These are phyloP conservation scores for Monascus purpureus DNA, from an alignment of 495 filamentous ascomycete genomes.

Conservation along the genomic window DNA sequence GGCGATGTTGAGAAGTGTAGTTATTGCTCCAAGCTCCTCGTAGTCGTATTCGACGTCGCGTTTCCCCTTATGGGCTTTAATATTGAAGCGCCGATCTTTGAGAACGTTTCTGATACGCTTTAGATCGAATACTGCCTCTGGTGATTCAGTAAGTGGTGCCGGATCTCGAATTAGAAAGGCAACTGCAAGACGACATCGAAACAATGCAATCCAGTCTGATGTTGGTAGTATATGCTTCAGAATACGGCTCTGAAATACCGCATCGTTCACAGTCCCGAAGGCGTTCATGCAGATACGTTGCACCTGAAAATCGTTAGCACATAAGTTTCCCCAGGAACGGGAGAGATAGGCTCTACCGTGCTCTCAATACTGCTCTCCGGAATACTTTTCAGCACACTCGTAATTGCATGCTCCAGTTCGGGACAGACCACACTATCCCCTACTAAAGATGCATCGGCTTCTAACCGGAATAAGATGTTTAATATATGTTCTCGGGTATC, in stretches of 20 bases:
- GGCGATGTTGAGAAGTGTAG: conserved; percentile 55
- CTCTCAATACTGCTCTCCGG: conserved; percentile 15
- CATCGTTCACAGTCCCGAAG: conserved; percentile 32
- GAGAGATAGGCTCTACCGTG: conserved; percentile 12
- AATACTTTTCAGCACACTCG: conserved; percentile 22
- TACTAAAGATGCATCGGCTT: conserved; percentile 40
- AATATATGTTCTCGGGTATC: conserved; percentile 20
- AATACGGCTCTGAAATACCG: conserved; percentile 42
- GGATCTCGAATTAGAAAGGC: conserved; percentile 49
- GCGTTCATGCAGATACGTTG: conserved; percentile 38
- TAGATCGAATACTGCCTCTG: conserved; percentile 36
- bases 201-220: conserved; percentile 38
- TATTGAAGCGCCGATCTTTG: conserved; percentile 31
- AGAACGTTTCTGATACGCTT: conserved; percentile 37
- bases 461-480: conserved; percentile 41
- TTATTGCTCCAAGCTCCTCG: conserved; percentile 44
- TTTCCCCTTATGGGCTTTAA: conserved; percentile 20
- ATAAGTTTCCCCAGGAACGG: neutral
- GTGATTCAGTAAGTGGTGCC: conserved; percentile 25
- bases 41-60: conserved; percentile 46
- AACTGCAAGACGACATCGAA: conserved; percentile 61
- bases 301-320: conserved; percentile 27
- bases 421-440: conserved; percentile 22
- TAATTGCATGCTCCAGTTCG: conserved; percentile 33
- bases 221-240: conserved; percentile 44